Evolutionary conservation across 306 rosid genomes (phyloP), one percentile per base, ranked within the genome.

Genomic region (Oxytropis ochrocephala): DNA sequence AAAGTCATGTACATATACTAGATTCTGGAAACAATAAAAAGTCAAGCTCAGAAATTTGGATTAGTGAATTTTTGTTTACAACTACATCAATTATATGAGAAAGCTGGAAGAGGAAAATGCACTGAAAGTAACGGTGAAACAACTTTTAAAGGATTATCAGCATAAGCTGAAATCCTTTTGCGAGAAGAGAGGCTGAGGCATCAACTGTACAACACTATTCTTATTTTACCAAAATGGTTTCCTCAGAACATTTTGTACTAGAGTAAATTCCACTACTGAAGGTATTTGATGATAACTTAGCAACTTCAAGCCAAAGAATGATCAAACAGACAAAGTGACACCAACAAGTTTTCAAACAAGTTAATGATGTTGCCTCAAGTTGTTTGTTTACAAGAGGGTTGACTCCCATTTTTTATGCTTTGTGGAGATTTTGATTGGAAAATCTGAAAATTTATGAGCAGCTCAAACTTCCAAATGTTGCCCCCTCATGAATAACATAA

Each of bases 321-420:
- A 11, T 64, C 59, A 64, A 71, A 65, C 68, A 51, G 30, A 80
- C 9, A 72, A 70, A 27, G 36, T 64, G 29, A 44, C 78, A 75
- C 11, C 5, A 16, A 42, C 14, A 65, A 29, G 50, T 59, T 76
- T 17, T 71, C 11, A 66, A 11, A 60, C 50, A 71, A 47, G 72
- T 44, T 17, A 75, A 76, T 71, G 81, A 75, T 44, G 10, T 60
- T 51, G 78, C 75, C 72, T 80, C 81, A 66, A 33, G 63, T 66
- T 76, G 55, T 70, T 75, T 80, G n/a, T n/a, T n/a, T n/a, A 3
- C 72, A 70, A 17, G 67, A 27, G 43, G 81, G 75, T 51, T 71
- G 10, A 46, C 56, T 71, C 75, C 71, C 8, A 70, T 80, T 60
- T 80, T 80, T 52, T 49, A 80, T 52, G 75, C 70, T 52, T 66